Percentiles rank a stretch among this genome's conserved stretches.
These are phyloP conservation scores for Cryptosporidium felis DNA, from an alignment of 169 alveolate genomes.

Conservation along the genomic window DNA sequence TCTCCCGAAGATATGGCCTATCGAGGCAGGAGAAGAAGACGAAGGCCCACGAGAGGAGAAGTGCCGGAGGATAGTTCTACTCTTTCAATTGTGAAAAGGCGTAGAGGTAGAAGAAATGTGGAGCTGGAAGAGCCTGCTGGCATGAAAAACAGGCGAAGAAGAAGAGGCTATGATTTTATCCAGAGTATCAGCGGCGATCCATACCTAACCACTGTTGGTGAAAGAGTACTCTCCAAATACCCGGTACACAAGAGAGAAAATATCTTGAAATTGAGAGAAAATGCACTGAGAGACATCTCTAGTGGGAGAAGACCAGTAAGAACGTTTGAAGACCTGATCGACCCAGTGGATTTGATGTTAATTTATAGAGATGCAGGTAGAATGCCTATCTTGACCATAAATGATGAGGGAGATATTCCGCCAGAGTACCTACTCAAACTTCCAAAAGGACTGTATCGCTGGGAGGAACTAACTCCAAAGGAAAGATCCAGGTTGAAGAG, in stretches of 20 bases:
- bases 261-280: constrained; percentile 21
- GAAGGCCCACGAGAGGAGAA: not conserved
- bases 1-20: not conserved
- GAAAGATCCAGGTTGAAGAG: constrained; percentile 33
- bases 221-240: constrained; percentile 50
- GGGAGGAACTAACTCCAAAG: constrained; percentile 63
- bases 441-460: constrained; percentile 25
- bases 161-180: constrained; percentile 49
- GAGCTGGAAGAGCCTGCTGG: not conserved
- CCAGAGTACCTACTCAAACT: constrained; percentile 10
- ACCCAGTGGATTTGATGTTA: constrained; percentile 39
- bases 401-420: constrained; percentile 41
- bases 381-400: constrained; percentile 33
- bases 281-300: not conserved
- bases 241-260: constrained; percentile 6
- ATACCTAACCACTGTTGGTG: constrained; percentile 21
- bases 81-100: not conserved
- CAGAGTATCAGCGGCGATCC: constrained; percentile 35
- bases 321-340: not conserved
- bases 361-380: constrained; percentile 16
- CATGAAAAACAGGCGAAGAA: constrained; percentile 1
- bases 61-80: not conserved
- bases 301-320: constrained; percentile 14
- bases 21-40: not conserved
- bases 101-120: not conserved